Evolutionary conservation across 306 rosid genomes (phyloP).

Genomic region (Dalbergia cochinchinensis): DNA sequence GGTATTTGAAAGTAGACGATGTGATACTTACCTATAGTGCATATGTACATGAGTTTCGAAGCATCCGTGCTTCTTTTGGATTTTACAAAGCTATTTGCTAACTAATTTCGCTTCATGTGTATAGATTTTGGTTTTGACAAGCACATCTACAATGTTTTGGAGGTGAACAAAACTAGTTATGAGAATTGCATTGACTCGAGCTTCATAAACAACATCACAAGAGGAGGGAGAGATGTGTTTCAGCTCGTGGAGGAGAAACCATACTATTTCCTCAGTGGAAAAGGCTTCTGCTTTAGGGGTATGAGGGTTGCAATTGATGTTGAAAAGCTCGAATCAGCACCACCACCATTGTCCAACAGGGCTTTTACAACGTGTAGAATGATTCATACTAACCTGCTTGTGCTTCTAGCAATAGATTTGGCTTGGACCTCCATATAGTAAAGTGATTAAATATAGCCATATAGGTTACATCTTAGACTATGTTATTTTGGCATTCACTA

Average conservation of each 20-base stretch:
- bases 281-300: conserved; percentile 61
- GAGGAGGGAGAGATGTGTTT: conserved; percentile 61
- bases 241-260: conserved; percentile 43
- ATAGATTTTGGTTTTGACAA: conserved; percentile 61
- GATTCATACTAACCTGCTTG: neutral
- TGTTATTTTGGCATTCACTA: too few relatives aligned
- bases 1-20: too few relatives aligned
- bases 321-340: neutral
- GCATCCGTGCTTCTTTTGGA: too few relatives aligned
- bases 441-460: neutral
- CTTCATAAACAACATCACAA: conserved; percentile 51
- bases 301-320: conserved; percentile 61
- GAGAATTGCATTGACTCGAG: conserved; percentile 45
- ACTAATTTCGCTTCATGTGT: neutral
- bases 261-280: conserved; percentile 61
- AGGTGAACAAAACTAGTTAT: conserved; percentile 54
- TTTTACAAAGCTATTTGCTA: neutral
- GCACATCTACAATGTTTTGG: conserved; percentile 46
- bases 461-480: too few relatives aligned
- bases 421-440: conserved; percentile 12
- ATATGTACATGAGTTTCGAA: too few relatives aligned
- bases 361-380: neutral
- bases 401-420: neutral
- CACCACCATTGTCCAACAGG: neutral
- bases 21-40: too few relatives aligned